Conservation (phyloP, 78 protist genomes). For the Thecamonas trahens region DNA sequence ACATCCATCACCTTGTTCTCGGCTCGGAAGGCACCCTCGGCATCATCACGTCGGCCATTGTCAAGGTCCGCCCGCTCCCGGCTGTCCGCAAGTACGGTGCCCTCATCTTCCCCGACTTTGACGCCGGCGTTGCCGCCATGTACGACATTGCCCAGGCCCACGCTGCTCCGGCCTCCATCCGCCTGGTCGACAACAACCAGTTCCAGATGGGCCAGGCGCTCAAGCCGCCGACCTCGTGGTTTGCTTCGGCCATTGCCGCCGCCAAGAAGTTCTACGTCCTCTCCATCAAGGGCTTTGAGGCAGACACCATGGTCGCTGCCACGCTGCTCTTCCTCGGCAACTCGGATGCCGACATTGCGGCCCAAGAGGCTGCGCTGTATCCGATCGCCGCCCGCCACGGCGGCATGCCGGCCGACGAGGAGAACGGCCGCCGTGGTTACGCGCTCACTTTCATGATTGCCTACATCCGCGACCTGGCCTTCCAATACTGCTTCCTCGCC, state of each 20-base stretch:
- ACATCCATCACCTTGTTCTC: constrained; percentile 61
- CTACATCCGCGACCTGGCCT: constrained; percentile 28
- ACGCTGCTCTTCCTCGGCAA: constrained; percentile 29
- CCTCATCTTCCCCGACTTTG: constrained; percentile 47
- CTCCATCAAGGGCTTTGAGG: constrained; percentile 9
- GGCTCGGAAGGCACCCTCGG: constrained; percentile 80
- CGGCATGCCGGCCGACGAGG: constrained; percentile 24
- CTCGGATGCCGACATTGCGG: background rate
- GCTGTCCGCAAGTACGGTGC: constrained; percentile 44
- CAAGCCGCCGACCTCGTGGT: constrained; percentile 13
- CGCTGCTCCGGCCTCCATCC: constrained; percentile 63
- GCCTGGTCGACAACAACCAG: constrained; percentile 49
- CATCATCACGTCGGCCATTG: constrained; percentile 69
- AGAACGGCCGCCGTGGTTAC: constrained; percentile 30
- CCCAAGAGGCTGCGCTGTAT: background rate
- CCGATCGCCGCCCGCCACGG: constrained; percentile 4
- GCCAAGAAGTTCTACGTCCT: constrained; percentile 15
- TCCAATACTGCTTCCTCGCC: constrained; percentile 14
- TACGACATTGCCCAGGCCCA: constrained; percentile 52
- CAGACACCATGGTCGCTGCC: constrained; percentile 10
- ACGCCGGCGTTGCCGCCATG: constrained; percentile 52
- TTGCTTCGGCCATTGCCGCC: constrained; percentile 1
- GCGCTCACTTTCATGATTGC: constrained; percentile 28
- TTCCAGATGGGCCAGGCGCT: constrained; percentile 49
- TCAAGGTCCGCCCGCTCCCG: constrained; percentile 53